These are phyloP conservation scores for Rubroshorea leprosula DNA, from an alignment of 345 rosid genomes.

Conservation along the genomic window DNA sequence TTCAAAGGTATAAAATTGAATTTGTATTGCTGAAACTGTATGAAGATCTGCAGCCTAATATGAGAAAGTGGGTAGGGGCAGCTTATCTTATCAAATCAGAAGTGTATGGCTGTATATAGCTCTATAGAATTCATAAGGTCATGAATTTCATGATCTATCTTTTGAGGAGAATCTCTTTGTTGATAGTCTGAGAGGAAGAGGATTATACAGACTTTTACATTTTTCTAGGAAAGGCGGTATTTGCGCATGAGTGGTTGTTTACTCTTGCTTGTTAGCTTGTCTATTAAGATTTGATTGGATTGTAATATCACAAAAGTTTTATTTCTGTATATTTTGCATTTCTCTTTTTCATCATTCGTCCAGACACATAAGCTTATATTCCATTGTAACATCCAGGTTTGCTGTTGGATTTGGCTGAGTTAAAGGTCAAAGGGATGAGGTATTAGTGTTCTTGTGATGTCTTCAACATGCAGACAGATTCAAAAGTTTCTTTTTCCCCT, in stretches of 20 bases:
- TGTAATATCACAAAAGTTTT: background rate
- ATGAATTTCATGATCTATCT: conserved; percentile 1
- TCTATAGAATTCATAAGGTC: background rate
- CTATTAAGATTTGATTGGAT: background rate
- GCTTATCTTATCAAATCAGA: background rate
- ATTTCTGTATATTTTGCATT: background rate
- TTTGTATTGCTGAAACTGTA: background rate
- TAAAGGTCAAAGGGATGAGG: conserved; percentile 20
- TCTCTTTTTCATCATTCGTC: conserved; percentile 5
- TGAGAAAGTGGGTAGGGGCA: conserved; percentile 3
- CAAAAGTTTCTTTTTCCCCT: conserved; percentile 23
- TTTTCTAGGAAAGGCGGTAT: conserved; percentile 8
- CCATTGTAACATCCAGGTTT: conserved; percentile 11
- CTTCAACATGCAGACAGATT: conserved; percentile 35
- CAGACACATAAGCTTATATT: background rate
- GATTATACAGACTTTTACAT: background rate
- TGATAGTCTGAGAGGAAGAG: background rate
- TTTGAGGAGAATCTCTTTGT: conserved; percentile 4
- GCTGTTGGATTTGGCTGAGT: conserved; percentile 2
- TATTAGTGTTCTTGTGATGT: conserved; percentile 27
- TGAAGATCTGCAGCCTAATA: background rate
- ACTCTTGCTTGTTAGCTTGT: background rate
- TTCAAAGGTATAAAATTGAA: too few relatives aligned
- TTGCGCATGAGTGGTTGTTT: background rate
- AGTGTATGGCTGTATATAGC: background rate